These are phyloP conservation scores for Magnaporthiopsis incrustans DNA, from an alignment of 2,329 filamentous ascomycete genomes.

Conservation along the genomic window DNA sequence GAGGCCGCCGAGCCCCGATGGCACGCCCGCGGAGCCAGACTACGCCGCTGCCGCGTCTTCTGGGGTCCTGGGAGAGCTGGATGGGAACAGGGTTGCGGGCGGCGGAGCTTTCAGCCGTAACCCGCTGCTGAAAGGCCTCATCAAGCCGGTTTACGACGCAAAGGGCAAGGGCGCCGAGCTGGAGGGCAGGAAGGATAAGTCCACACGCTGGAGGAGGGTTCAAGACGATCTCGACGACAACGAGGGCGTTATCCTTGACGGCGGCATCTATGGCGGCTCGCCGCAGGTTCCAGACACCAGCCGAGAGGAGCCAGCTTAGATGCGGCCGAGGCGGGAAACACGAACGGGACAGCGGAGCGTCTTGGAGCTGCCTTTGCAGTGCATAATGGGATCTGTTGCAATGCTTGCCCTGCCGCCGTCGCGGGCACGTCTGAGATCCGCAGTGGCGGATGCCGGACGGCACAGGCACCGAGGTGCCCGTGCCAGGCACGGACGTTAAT, in stretches of 20 bases:
- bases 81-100: slow-evolving; percentile 24
- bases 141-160: slow-evolving; percentile 52
- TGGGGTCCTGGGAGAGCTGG: slow-evolving; percentile 22
- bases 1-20: slow-evolving; percentile 44
- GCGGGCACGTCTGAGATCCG: too few species aligned
- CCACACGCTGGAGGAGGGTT: slow-evolving; percentile 48
- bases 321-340: slow-evolving; percentile 22
- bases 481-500: too few species aligned
- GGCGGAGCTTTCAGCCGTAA: slow-evolving; percentile 61
- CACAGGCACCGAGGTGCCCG: too few species aligned
- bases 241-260: slow-evolving; percentile 50
- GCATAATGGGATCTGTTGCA: too few species aligned
- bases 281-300: slow-evolving; percentile 19
- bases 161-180: slow-evolving; percentile 42
- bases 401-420: too few species aligned
- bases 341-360: not conserved
- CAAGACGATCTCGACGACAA: slow-evolving; percentile 54
- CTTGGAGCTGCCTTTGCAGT: not conserved
- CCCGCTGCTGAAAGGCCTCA: slow-evolving; percentile 56
- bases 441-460: too few species aligned
- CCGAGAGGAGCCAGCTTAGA: slow-evolving; percentile 28
- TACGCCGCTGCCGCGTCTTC: slow-evolving; percentile 11
- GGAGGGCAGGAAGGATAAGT: slow-evolving; percentile 33
- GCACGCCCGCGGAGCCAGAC: slow-evolving; percentile 24
- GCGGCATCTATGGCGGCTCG: slow-evolving; percentile 34